phyloP scores from a whole-genome alignment of 2,329 filamentous ascomycete genomes.

The Coniosporium uncinatum region DNA sequence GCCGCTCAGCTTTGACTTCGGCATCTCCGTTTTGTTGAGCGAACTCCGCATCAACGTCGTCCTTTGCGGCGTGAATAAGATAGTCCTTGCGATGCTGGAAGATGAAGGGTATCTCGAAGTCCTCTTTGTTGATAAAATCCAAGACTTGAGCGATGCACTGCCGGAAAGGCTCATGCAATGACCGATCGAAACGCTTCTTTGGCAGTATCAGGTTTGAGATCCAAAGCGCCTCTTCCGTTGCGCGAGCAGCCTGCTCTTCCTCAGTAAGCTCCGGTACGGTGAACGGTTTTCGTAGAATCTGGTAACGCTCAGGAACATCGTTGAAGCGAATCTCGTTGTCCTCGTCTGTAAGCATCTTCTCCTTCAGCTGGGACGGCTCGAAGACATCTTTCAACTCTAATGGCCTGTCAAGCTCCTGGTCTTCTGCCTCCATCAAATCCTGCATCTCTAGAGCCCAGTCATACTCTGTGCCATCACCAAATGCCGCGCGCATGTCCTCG shows the following conservation, averaged over 20 bases:
- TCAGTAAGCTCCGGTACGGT: constrained; percentile 73
- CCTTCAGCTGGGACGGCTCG: constrained; percentile 89
- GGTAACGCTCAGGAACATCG: constrained; percentile 92
- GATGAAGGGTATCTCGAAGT: constrained; percentile 95
- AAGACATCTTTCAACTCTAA: constrained; percentile 98
- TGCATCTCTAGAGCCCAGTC: constrained; percentile 90
- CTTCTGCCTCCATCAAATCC: constrained; percentile 74
- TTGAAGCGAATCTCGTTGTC: constrained; percentile 86
- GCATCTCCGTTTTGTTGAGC: constrained; percentile 28
- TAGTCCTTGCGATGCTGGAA: constrained; percentile 99
- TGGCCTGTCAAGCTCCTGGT: constrained; percentile 72
- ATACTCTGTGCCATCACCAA: constrained; percentile 94
- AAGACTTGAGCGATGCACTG: constrained; percentile 88
- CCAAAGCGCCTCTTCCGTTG: constrained; percentile 88
- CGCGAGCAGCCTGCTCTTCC: constrained; percentile 55
- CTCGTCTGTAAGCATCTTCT: constrained; percentile 92
- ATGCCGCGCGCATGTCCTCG: constrained; percentile 95
- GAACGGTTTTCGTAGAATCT: constrained; percentile 86
- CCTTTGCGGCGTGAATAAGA: constrained; percentile 76
- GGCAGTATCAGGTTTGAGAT: constrained; percentile 87
- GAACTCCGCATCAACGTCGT: constrained; percentile 51
- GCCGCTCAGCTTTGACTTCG: constrained; percentile 74
- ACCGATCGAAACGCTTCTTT: constrained; percentile 69
- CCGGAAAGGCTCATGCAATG: constrained; percentile 77
- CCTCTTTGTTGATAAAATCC: constrained; percentile 91